A percentile compares a stretch with the other conserved stretches of the same genome.
phyloP scores from a whole-genome alignment of 768 basidiomycete species.

The Trametes cingulata region DNA sequence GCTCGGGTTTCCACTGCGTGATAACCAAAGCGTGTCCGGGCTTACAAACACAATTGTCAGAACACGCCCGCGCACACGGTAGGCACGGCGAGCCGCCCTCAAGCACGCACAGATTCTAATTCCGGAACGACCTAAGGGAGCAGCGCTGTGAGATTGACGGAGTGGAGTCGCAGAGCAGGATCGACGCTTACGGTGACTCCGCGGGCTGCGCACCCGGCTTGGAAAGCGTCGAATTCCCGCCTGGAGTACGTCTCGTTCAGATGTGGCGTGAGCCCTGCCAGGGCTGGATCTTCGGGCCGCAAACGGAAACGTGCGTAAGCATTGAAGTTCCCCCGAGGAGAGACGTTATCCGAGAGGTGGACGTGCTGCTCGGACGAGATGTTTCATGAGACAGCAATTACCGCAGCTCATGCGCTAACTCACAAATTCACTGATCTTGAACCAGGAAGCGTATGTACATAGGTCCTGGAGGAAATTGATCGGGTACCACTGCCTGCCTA shows the following conservation, averaged over 20 bases:
- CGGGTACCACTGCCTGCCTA: constrained; percentile 30
- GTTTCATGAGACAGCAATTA: background rate
- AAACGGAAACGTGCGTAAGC: constrained; percentile 33
- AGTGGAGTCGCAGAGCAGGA: background rate
- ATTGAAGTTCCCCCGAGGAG: constrained; percentile 18
- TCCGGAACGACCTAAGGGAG: constrained; percentile 26
- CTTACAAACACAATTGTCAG: constrained; percentile 7
- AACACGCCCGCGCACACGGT: background rate
- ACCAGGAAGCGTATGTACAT: constrained; percentile 31
- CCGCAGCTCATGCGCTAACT: constrained; percentile 6
- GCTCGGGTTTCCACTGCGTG: constrained; percentile 47
- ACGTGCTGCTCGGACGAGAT: constrained; percentile 23
- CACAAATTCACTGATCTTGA: constrained; percentile 33
- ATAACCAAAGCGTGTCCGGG: constrained; percentile 45
- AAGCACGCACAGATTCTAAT: constrained; percentile 25
- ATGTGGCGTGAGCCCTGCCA: constrained; percentile 28
- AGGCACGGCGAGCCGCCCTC: background rate
- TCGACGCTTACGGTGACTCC: constrained; percentile 26
- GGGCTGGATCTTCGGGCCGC: constrained; percentile 22
- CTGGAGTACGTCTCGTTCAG: constrained; percentile 32
- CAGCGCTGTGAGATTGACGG: background rate
- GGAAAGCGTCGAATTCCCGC: constrained; percentile 29
- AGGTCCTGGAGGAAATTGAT: constrained; percentile 28
- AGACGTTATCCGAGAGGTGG: constrained; percentile 32
- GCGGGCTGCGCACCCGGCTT: constrained; percentile 26